Evolutionary conservation across 208 protist species (phyloP), one percentile per base, ranked within the genome.

Genomic region (Acanthamoeba healyi): DNA sequence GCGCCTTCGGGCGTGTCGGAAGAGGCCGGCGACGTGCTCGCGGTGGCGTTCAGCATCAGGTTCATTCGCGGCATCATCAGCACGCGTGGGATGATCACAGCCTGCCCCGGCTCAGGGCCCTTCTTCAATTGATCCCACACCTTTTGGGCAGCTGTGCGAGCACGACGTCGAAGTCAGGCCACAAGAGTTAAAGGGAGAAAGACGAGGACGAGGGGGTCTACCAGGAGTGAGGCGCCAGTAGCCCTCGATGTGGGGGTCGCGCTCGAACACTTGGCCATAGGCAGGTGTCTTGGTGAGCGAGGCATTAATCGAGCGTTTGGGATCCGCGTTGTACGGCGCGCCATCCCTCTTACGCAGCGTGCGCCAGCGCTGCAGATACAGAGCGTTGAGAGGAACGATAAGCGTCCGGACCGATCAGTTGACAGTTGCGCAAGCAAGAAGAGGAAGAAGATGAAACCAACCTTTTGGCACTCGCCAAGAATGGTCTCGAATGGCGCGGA

Each of bases 291-390:
- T 70, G 19, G 87, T 93, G 42, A 93, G 67, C 26, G 63, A 63
- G 12, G 87, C 63, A 24, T 93, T 93, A 26, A 93, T 93, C n/a
- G 87, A 93, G 0, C 87, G 87, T 24, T 93, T 93, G 67, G 87
- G 87, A 46, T 93, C 87, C 0, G 87, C 87, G 34, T 70, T 93
- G 87, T 93, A 93, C 26, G 87, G 87, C 42, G 87, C 38, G 29
- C 87, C 87, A 12, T 93, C 87, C 40, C 63, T 42, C 61, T 79
- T 74, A 14, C 67, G 58, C n/a, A 93, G 87, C 26, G 87, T 93
- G 77, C 67, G 61, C 87, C 87, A 93, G 26, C 49, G 42, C 87
- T 93, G 87, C 40, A 74, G 24, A 42, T 44, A 42, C 49, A 2
- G n/a, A 56, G 12, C 9, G 81, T 40, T 12, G 38, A 10, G 24